phyloP scores from a whole-genome alignment of 2,329 filamentous ascomycete genomes.

The Trichothecium sympodiale region DNA sequence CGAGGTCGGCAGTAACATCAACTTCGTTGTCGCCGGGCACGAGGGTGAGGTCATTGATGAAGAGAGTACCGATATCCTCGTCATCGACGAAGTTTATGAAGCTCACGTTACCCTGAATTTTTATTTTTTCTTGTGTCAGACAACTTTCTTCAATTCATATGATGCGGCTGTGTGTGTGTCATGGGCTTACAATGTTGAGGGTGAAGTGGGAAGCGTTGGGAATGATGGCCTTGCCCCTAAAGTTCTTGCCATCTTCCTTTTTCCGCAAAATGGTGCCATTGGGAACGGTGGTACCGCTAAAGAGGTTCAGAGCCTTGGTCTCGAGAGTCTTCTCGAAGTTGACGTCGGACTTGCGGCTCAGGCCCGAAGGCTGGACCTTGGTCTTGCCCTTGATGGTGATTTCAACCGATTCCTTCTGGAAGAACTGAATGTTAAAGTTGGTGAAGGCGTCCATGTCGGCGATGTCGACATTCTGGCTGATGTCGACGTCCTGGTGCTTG shows the following conservation, averaged over 20 bases:
- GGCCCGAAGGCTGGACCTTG: constrained; percentile 36
- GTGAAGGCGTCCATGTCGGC: constrained; percentile 36
- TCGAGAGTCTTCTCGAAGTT: constrained; percentile 45
- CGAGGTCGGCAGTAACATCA: constrained; percentile 40
- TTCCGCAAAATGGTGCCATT: constrained; percentile 32
- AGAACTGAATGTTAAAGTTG: constrained; percentile 43
- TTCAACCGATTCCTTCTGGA: constrained; percentile 36
- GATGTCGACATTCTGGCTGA: constrained; percentile 37
- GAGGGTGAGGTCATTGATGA: constrained; percentile 47
- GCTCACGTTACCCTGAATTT: constrained; percentile 46
- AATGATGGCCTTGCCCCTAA: constrained; percentile 46
- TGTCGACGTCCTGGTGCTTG: constrained; percentile 37
- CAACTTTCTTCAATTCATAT: not conserved
- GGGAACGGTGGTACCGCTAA: constrained; percentile 42
- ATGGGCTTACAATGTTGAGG: constrained; percentile 48
- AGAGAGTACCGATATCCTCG: constrained; percentile 40
- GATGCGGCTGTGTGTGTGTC: not conserved
- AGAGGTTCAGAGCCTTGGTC: constrained; percentile 40
- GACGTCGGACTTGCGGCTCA: constrained; percentile 35
- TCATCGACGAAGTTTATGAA: constrained; percentile 47
- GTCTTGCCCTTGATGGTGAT: constrained; percentile 42
- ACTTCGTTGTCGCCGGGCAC: constrained; percentile 47
- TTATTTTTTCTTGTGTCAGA: too few species aligned
- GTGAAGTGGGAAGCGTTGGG: constrained; percentile 54
- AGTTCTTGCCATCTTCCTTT: constrained; percentile 42